A percentile compares a stretch with the other conserved stretches of the same genome.
Conservation (phyloP, 2,329 filamentous ascomycete species). For the Nemania bipapillata region DNA sequence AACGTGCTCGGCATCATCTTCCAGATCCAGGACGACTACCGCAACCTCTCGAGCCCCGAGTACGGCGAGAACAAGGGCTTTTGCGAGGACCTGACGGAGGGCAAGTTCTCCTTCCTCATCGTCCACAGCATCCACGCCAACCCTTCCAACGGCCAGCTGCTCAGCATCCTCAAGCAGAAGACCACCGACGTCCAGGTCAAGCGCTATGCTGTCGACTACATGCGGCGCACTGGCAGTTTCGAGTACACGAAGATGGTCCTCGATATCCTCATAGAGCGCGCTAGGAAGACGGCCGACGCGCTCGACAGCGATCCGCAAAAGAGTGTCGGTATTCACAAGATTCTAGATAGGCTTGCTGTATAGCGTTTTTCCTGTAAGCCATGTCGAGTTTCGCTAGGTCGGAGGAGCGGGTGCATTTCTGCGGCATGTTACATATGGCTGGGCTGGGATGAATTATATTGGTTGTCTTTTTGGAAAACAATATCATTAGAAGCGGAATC, state of each 20-base stretch:
- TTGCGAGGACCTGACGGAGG: conserved; percentile 94
- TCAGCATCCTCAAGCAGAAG: conserved; percentile 93
- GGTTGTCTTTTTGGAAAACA: not conserved
- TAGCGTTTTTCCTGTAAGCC: conserved; percentile 3
- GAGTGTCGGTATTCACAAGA: conserved; percentile 69
- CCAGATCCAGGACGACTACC: conserved; percentile 93
- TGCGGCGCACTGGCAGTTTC: conserved; percentile 91
- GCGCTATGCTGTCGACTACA: conserved; percentile 87
- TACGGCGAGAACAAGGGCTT: conserved; percentile 92
- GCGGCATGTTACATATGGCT: too few species aligned
- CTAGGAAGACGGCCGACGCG: conserved; percentile 69
- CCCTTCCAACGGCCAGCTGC: conserved; percentile 77
- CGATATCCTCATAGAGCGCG: conserved; percentile 70
- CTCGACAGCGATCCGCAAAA: conserved; percentile 71
- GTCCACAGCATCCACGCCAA: conserved; percentile 90
- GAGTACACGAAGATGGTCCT: conserved; percentile 81
- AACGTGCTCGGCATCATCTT: conserved; percentile 87
- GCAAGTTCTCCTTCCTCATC: conserved; percentile 95
- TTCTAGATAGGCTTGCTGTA: conserved; percentile 73
- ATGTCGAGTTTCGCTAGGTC: not conserved
- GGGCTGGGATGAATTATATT: not conserved
- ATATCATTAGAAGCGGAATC: not conserved
- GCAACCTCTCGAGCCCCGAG: conserved; percentile 79
- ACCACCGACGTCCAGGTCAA: conserved; percentile 88
- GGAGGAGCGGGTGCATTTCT: not conserved